Percentiles rank a stretch among this genome's conserved stretches.
These are phyloP conservation scores for Tolypocladium pustulatum DNA, from an alignment of 2,329 filamentous ascomycete species.

Conservation along the genomic window DNA sequence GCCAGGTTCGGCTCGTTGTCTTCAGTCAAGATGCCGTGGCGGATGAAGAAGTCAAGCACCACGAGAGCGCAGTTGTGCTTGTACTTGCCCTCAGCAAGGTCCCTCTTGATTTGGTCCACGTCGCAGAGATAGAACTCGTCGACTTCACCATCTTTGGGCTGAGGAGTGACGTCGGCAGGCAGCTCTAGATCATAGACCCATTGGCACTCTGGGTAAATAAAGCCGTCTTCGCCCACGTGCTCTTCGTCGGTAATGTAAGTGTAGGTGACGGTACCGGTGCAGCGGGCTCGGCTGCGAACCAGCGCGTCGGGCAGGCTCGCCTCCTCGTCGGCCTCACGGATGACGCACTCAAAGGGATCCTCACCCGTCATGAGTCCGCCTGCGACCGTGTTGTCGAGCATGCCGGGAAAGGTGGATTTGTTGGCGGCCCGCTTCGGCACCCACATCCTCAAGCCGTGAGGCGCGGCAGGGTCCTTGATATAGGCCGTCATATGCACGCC, in stretches of 20 bases:
- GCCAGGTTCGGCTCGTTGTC: slow-evolving; percentile 72
- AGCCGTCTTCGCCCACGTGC: slow-evolving; percentile 68
- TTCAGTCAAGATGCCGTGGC: slow-evolving; percentile 67
- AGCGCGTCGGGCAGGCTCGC: slow-evolving; percentile 65
- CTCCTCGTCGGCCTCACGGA: slow-evolving; percentile 84
- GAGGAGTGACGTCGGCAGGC: slow-evolving; percentile 53
- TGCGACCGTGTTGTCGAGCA: slow-evolving; percentile 92
- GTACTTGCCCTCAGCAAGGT: slow-evolving; percentile 64
- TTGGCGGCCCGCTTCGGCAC: slow-evolving; percentile 62
- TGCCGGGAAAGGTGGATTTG: slow-evolving; percentile 83
- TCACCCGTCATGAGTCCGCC: slow-evolving; percentile 70
- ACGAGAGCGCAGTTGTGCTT: slow-evolving; percentile 89
- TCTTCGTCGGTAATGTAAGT: slow-evolving; percentile 67
- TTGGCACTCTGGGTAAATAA: slow-evolving; percentile 84
- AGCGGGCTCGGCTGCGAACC: slow-evolving; percentile 48
- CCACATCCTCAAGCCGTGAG: slow-evolving; percentile 66
- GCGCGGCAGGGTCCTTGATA: slow-evolving; percentile 29
- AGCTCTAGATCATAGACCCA: slow-evolving; percentile 87
- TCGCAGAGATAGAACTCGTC: slow-evolving; percentile 71
- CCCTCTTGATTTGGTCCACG: slow-evolving; percentile 63
- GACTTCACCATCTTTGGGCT: slow-evolving; percentile 81
- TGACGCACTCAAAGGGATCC: slow-evolving; percentile 66
- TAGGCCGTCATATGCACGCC: slow-evolving; percentile 77
- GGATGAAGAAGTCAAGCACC: slow-evolving; percentile 79
- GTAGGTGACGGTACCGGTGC: slow-evolving; percentile 70